Base-by-base conservation (phyloP, 2,329 filamentous ascomycete species). In the Ophiostoma sp. region DNA sequence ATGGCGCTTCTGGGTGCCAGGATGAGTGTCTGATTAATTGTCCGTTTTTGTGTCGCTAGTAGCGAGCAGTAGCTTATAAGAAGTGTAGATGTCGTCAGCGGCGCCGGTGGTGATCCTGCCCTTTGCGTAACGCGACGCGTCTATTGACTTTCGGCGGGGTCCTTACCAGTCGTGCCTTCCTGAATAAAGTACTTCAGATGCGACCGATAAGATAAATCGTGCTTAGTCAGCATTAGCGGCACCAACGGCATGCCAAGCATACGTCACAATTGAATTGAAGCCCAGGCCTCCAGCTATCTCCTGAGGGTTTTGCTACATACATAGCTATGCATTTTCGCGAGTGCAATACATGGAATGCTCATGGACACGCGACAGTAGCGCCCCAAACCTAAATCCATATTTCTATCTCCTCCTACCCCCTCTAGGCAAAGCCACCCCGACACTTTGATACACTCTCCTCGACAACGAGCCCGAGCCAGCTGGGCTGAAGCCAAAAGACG, bases 141-240 rank as follows among this genome's bases (percentile, higher is more conserved):
- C 36, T 66, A 66, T 64, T 64, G 64, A 41, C 64, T 66, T 66
- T 65, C 20, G 35, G 62, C 62, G 62, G 62, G 62, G 62, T 65
- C 35, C 31, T 8, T 33, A 31, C 20, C 35, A 57, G 52, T 57
- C 52, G 52, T 57, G 52, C 52, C 52, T 57, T 57, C 52, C 52
- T 57, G 23, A 57, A 27, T 57, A 57, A 10, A 27, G n/a, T 57
- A 15, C 52, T 31, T 41, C 31, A 20, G 57, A 27, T 27, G 52
- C 52, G n/a, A 39, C 33, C 7, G 1, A 20, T 39, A 36, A 36
- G 23, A 15, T 7, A 27, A 13, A 39, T n/a, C 17, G 3, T 7
- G 64, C 36, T 66, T 66, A 66, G 64, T 66, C 64, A 66, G 44
- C 5, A 36, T 17, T 39, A 20, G 62, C 62, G 17, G 33, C 35